Evolutionary conservation across 1,284 basidiomycete species (phyloP).

Genomic region (Irpex rosettiformis): DNA sequence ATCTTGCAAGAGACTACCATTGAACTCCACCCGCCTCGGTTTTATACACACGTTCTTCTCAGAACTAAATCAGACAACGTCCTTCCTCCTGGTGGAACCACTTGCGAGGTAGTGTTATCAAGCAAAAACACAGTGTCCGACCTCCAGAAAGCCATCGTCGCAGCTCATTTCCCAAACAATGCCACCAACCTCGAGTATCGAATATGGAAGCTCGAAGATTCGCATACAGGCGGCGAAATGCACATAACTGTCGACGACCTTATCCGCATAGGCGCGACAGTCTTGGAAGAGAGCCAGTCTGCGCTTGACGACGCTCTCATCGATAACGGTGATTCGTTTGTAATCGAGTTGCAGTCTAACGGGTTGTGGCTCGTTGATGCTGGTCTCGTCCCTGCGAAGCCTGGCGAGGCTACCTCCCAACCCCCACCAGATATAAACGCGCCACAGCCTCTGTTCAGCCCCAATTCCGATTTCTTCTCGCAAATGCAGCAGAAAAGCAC

Average conservation of each 20-base stretch:
- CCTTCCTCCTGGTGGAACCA: conserved; percentile 13
- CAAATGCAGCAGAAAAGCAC: conserved; percentile 31
- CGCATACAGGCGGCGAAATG: conserved; percentile 6
- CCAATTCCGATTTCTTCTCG: conserved; percentile 57
- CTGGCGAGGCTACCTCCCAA: not conserved
- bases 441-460: conserved; percentile 51
- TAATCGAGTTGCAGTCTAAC: conserved; percentile 57
- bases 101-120: conserved; percentile 39
- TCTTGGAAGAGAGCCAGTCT: conserved; percentile 36
- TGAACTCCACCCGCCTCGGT: conserved; percentile 75
- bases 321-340: conserved; percentile 57
- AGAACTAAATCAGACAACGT: not conserved
- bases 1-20: conserved; percentile 52
- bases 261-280: conserved; percentile 31
- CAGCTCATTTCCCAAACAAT: conserved; percentile 3
- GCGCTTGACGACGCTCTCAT: conserved; percentile 59
- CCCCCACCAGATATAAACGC: conserved; percentile 3
- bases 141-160: conserved; percentile 20
- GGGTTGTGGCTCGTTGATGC: conserved; percentile 46
- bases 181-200: conserved; percentile 34
- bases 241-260: conserved; percentile 32
- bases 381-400: not conserved
- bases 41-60: conserved; percentile 55
- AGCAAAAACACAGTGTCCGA: conserved; percentile 38
- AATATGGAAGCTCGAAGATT: conserved; percentile 44